Base-by-base conservation (phyloP, 1,284 basidiomycete genomes). In the Apiotrichum veenhuisii region DNA sequence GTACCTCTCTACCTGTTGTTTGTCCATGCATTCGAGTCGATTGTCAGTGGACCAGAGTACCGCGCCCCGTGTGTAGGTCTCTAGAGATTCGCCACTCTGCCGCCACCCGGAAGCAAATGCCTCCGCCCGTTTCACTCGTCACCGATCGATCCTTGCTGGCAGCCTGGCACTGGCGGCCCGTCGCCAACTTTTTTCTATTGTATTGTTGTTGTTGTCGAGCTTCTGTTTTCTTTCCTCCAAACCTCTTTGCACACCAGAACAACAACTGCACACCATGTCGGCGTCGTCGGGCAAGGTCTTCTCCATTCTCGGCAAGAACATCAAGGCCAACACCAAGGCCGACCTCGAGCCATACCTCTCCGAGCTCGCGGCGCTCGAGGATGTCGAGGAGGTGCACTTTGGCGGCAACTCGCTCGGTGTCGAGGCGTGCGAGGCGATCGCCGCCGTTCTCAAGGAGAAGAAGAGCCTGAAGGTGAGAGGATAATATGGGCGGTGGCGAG, bases 331-430 rank as follows among this genome's bases (percentile, higher is more conserved):
- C 69, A 84, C 85, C 18, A 80, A 83, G 42, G 85, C 82, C 10
- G 91, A 97, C 68, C 87, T 95, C 58, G 84, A 87, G 67, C 88
- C 89, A 0, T 84, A 87, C 70, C 79, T 98, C 25, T 80, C 84
- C 34, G 81, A 83, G 64, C 82, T 89, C 66, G 84, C 85, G 38
- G 79, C 83, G 20, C 75, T 81, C 62, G 80, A 75, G 14, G 77
- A 80, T 62, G 77, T 93, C 63, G 87, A 92, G 75, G 92, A 96
- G 78, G 86, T 98, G 62, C 89, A 94, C 73, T 82, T 98, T 58
- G 90, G 93, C 52, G 95, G 92, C 27, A 98, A 98, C 78, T 95
- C 92, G n/a, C 82, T 98, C 52, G 95, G 96, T 54, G 85, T 96
- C 27, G 92, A 90, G 70, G 95, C 95, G 37, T 89, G 91, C 58